Evolutionary conservation across 768 basidiomycete genomes (phyloP), one percentile per base, ranked within the genome.

Genomic region (Boletus insuetus): DNA sequence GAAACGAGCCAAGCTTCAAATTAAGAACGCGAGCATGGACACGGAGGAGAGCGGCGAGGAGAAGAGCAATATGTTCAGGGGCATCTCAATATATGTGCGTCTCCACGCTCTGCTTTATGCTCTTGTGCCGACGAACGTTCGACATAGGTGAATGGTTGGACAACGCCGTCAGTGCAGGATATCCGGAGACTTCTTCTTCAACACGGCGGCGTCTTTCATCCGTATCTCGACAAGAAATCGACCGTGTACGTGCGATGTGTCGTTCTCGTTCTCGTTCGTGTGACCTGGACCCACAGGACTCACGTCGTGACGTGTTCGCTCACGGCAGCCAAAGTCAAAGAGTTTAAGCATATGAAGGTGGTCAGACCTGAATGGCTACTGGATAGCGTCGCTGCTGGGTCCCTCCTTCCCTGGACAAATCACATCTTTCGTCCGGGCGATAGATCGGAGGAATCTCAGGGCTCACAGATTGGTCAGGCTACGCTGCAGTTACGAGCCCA

Each of bases 261-360:
- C n/a, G 42, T 48, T 17, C n/a, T 50, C 20, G 16, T 29, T 22
- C 19, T 51, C 9, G 53, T 39, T 4, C 26, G 50, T 17, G 53
- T 63, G 41, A 51, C 31, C 22, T 49, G 35, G 17, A 35, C 14
- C 22, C 29, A 11, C 63, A 92, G 91, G 31, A 96, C 94, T 0
- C 94, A 97, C 68, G 87, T 99, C 62, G 77, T 99, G 47, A 96
- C 97, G 4, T 89, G 87, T 59, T 89, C 91, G 32, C 80, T 99
- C 42, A 98, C 96, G 0, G 87, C 92, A 0, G 84, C 86, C 40
- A 99, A 98, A 73, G 81, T 93, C 42, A 82, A 82, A 20, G 94
- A 96, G 63, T 98, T 94, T 71, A 82, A 87, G 69, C 71, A 87
- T 40, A 89, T 96, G 87, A 97, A 94, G 68, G 88, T 98, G 16